Base-by-base conservation (phyloP, 2,329 filamentous ascomycete species). In the Balansia obtecta region DNA sequence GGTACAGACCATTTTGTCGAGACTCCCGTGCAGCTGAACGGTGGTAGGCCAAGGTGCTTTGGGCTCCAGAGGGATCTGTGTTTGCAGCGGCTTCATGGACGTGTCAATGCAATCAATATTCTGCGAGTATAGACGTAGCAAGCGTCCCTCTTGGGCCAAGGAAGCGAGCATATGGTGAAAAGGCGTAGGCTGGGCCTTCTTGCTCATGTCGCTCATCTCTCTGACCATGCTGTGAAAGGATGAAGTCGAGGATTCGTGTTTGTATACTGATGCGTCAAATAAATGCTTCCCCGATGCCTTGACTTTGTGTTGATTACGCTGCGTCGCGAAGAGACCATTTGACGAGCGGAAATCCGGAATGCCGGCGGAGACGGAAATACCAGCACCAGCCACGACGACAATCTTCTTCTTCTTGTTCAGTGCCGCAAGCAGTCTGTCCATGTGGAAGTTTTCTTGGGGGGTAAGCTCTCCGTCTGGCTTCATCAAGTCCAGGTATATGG, bases 61-160 rank as follows among this genome's bases (percentile, higher is more conserved):
- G 56, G 79, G 57, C 54, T 83, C 84, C 12, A 98, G 74, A 1
- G 93, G 93, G 1, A 95, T 82, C 48, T 78, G 76, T 0, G 93
- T 97, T 27, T 78, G 76, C 9, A 98, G 72, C 2, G 91, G 90
- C 45, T 81, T 72, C 66, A 98, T 77, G 8, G 82, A 79, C 0
- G 88, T 93, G 60, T 98, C 93, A 56, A 98, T 86, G 52, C 90
- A 88, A 68, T 98, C 93, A 34, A 98, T 91, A 59, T 98, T 98
- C 63, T 98, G 93, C 2, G 88, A 91, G 66, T 98, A 98, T 7
- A 98, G 76, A 42, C 93, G 86, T 63, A 96, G 73, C 22, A 98
- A 71, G 18, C 93, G 86, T 42, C 85, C 87, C 67, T 97, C 89
- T 52, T 86, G 79, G 4, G 91, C 88, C 20, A 98, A 75, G 3